Conservation (phyloP, 2,329 filamentous ascomycete species). For the Hypomyces rosellus region DNA sequence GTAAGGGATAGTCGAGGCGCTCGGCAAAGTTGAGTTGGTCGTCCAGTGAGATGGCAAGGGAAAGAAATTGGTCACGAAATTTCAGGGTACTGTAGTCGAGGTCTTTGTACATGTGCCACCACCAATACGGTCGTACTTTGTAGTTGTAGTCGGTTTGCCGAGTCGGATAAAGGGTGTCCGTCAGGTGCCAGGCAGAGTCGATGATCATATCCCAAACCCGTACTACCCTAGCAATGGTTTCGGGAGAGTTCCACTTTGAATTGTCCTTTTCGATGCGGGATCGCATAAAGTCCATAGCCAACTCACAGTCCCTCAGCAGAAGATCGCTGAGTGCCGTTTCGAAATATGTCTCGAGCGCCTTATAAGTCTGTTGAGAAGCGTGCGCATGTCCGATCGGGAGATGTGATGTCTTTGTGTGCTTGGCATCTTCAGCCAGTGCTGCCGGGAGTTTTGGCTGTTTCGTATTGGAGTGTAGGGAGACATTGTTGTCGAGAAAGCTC, state of each 20-base stretch:
- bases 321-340: conserved; percentile 21
- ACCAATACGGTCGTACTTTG: conserved; percentile 32
- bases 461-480: conserved; percentile 29
- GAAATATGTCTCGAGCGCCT: conserved; percentile 27
- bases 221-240: conserved; percentile 16
- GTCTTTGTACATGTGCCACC: conserved; percentile 33
- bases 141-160: conserved; percentile 30
- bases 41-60: conserved; percentile 21
- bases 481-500: conserved; percentile 49
- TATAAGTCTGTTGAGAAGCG: conserved; percentile 18
- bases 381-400: conserved; percentile 22
- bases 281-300: conserved; percentile 13
- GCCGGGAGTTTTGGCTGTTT: conserved; percentile 23
- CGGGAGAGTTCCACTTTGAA: conserved; percentile 8
- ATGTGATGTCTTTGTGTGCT: conserved; percentile 24
- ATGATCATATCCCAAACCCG: conserved; percentile 30
- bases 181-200: conserved; percentile 31
- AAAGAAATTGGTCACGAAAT: conserved; percentile 24
- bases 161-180: conserved; percentile 28
- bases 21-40: conserved; percentile 25
- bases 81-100: conserved; percentile 23
- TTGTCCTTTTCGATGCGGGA: conserved; percentile 6
- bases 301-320: conserved; percentile 14
- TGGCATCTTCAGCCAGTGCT: conserved; percentile 27
- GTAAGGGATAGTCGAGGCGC: conserved; percentile 25